A percentile compares a stretch with the other conserved stretches of the same genome.
Conservation (phyloP, 2,329 filamentous ascomycete genomes). For the Geosmithia morbida region DNA sequence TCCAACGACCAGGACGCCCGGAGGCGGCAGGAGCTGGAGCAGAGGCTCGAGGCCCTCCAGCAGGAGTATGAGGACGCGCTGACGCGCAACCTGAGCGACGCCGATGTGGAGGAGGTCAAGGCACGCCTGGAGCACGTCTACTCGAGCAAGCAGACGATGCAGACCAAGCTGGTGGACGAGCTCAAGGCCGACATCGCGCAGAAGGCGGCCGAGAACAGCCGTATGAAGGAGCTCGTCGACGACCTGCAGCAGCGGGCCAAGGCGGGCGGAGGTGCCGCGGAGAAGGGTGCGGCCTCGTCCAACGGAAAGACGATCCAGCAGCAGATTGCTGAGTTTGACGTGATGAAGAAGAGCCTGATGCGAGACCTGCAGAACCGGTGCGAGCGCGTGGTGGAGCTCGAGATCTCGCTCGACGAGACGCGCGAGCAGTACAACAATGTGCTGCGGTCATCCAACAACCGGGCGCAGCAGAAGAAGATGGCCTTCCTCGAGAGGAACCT, state of each 20-base stretch:
- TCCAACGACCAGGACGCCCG: conserved; percentile 50
- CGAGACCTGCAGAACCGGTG: conserved; percentile 96
- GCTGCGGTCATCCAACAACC: conserved; percentile 88
- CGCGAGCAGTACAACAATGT: conserved; percentile 99
- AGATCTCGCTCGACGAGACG: conserved; percentile 94
- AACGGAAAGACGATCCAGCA: conserved; percentile 91
- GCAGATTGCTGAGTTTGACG: conserved; percentile 96
- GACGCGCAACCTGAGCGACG: conserved; percentile 61
- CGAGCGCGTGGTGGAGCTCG: conserved; percentile 92
- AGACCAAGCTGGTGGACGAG: conserved; percentile 60
- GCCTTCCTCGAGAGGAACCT: conserved; percentile 96
- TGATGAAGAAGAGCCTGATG: conserved; percentile 99
- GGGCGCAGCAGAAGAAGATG: conserved; percentile 99
- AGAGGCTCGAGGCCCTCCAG: conserved; percentile 59
- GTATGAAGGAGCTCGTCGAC: conserved; percentile 68
- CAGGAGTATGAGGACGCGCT: conserved; percentile 75
- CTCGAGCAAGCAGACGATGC: conserved; percentile 57
- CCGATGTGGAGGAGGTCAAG: conserved; percentile 76
- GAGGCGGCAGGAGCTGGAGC: conserved; percentile 63
- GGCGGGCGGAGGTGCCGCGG: conserved; percentile 26
- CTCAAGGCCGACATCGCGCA: conserved; percentile 62
- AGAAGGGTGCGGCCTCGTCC: conserved; percentile 35
- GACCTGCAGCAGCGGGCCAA: conserved; percentile 65
- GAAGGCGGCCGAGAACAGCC: conserved; percentile 69
- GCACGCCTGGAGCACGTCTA: conserved; percentile 64